These are phyloP conservation scores for Amanita exitialis DNA, from an alignment of 768 basidiomycete species.

Conservation along the genomic window DNA sequence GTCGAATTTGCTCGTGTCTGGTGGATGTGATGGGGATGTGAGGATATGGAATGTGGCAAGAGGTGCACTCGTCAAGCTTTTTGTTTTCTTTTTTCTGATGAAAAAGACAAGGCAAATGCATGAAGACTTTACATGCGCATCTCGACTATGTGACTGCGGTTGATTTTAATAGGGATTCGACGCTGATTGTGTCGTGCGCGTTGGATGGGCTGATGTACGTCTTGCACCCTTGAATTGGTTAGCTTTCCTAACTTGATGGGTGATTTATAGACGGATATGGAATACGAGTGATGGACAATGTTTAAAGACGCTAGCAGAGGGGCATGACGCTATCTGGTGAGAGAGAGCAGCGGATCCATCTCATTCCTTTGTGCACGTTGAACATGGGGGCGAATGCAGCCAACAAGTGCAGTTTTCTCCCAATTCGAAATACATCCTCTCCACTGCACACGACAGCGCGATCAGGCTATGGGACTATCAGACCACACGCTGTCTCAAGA, in stretches of 20 bases:
- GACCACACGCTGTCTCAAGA: conserved; percentile 82
- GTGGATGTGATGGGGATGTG: conserved; percentile 88
- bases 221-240: conserved; percentile 3
- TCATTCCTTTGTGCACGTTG: background rate
- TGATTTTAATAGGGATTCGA: conserved; percentile 87
- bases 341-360: too few species aligned
- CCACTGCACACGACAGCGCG: conserved; percentile 86
- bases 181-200: conserved; percentile 84
- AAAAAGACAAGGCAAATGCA: conserved; percentile 52
- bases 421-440: conserved; percentile 90
- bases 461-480: conserved; percentile 96
- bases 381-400: conserved; percentile 24
- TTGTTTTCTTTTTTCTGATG: background rate
- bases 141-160: conserved; percentile 93
- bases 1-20: conserved; percentile 84
- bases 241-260: conserved; percentile 2
- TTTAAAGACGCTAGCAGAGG: conserved; percentile 91
- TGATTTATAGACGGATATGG: conserved; percentile 80
- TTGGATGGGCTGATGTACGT: conserved; percentile 91
- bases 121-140: conserved; percentile 86
- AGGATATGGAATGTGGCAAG: conserved; percentile 84
- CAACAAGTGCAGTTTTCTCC: conserved; percentile 94
- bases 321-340: conserved; percentile 76
- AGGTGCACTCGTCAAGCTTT: too few species aligned
- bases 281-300: conserved; percentile 88